Percentiles rank a stretch among this genome's conserved stretches.
Evolutionary conservation across 345 rosid genomes (phyloP).

Genomic region (Jatropha curcas): DNA sequence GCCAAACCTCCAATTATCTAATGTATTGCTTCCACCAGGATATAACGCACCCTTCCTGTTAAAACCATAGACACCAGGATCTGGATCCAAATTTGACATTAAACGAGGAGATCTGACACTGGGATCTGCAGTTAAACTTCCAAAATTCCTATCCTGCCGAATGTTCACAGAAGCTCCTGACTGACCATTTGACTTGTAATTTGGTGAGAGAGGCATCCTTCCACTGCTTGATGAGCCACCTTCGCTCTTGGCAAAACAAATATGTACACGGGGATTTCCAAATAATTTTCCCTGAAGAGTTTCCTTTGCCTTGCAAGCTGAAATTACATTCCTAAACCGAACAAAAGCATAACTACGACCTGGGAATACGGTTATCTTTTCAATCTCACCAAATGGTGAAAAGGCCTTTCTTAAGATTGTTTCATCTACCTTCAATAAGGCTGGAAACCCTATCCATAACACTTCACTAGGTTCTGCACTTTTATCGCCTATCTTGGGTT

Average conservation of each 20-base stretch:
- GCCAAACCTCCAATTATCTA: conserved; percentile 39
- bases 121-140: conserved; percentile 17
- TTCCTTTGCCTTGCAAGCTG: conserved; percentile 91
- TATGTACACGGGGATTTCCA: conserved; percentile 96
- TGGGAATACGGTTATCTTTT: conserved; percentile 77
- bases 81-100: conserved; percentile 42
- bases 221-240: conserved; percentile 59
- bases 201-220: conserved; percentile 66
- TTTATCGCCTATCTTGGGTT: conserved; percentile 57
- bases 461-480: conserved; percentile 88
- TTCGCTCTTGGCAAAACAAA: conserved; percentile 87
- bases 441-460: conserved; percentile 91
- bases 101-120: conserved; percentile 40
- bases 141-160: conserved; percentile 45
- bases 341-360: conserved; percentile 99
- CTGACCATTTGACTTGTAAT: conserved; percentile 44
- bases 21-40: conserved; percentile 46
- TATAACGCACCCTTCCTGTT: conserved; percentile 48
- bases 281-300: conserved; percentile 90
- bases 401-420: conserved; percentile 69
- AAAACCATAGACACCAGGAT: conserved; percentile 48
- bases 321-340: conserved; percentile 52
- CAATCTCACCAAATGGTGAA: conserved; percentile 86
- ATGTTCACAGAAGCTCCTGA: conserved; percentile 56
- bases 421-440: conserved; percentile 78